Base-by-base conservation (phyloP, 139 green algal species). In the Trebouxia sp. region DNA sequence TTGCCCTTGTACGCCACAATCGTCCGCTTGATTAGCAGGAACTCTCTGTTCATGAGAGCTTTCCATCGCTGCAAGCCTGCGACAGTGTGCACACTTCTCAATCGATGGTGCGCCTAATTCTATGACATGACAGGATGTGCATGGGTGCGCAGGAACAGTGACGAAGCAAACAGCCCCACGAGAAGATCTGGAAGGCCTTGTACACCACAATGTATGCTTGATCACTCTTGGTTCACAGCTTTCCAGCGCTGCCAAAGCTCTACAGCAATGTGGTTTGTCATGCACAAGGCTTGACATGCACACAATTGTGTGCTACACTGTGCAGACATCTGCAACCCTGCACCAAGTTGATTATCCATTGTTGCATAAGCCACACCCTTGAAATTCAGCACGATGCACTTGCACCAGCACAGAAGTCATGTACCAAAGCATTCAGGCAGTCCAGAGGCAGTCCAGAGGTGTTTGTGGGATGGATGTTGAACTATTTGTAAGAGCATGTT, bases 191-290 rank as follows among this genome's bases (percentile, higher is more conserved):
- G 26, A 77, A 77, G 26, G 48, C 75, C 41, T 53, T 47, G 76
- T 81, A 81, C 32, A 81, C 53, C 4, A 81, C 62, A 65, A 43
- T 43, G 62, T 81, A 20, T 55, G 56, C 76, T 81, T 51, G 32
- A 81, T 45, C 8, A 72, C 76, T 81, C 76, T 7, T 55, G 32
- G 30, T 51, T 30, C 37, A 81, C 42, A 6, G 76, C 76, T 38
- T 77, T 77, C 41, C 41, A 77, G 2, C 41, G n/a, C 67, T 77
- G 67, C 6, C n/a, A n/a, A n/a, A n/a, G n/a, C n/a, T n/a, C n/a
- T n/a, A n/a, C n/a, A n/a, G n/a, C n/a, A n/a, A n/a, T n/a, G n/a
- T n/a, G n/a, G n/a, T n/a, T n/a, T n/a, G n/a, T n/a, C n/a, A n/a
- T n/a, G n/a, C n/a, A n/a, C n/a, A n/a, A n/a, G n/a, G n/a, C n/a